Conservation (phyloP, 2,329 filamentous ascomycete genomes). For the Sclerotiophoma versabilis region DNA sequence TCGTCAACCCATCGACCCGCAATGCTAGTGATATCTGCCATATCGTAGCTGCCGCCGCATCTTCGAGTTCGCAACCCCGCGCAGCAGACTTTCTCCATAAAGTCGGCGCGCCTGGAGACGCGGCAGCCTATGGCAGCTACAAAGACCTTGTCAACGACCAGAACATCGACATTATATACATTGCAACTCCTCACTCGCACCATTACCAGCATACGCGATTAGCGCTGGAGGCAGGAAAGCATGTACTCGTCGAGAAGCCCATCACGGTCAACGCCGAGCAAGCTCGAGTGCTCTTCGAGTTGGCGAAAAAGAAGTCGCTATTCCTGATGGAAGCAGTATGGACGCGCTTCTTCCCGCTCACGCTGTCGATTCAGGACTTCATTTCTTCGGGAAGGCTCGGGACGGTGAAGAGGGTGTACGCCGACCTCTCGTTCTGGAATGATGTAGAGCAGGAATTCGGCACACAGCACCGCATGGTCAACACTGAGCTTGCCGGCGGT, state of each 20-base stretch:
- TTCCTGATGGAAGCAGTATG: constrained; percentile 70
- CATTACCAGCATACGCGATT: constrained; percentile 90
- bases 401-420: constrained; percentile 61
- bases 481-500: constrained; percentile 80
- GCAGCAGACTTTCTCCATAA: constrained; percentile 75
- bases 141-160: constrained; percentile 77
- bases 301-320: constrained; percentile 69
- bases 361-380: constrained; percentile 73
- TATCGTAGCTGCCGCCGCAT: constrained; percentile 78
- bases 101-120: constrained; percentile 69
- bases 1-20: constrained; percentile 72
- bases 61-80: constrained; percentile 72
- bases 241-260: constrained; percentile 88
- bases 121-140: constrained; percentile 79
- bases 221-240: constrained; percentile 79
- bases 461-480: constrained; percentile 76
- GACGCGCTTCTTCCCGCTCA: constrained; percentile 87
- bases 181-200: constrained; percentile 88
- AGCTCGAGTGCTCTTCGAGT: constrained; percentile 73
- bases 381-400: constrained; percentile 60
- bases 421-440: constrained; percentile 65
- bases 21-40: constrained; percentile 70
- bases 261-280: constrained; percentile 84
- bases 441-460: constrained; percentile 59
- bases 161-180: constrained; percentile 83